Evolutionary conservation across 768 basidiomycete genomes (phyloP).

Genomic region (Lactifluus hygrophoroides): DNA sequence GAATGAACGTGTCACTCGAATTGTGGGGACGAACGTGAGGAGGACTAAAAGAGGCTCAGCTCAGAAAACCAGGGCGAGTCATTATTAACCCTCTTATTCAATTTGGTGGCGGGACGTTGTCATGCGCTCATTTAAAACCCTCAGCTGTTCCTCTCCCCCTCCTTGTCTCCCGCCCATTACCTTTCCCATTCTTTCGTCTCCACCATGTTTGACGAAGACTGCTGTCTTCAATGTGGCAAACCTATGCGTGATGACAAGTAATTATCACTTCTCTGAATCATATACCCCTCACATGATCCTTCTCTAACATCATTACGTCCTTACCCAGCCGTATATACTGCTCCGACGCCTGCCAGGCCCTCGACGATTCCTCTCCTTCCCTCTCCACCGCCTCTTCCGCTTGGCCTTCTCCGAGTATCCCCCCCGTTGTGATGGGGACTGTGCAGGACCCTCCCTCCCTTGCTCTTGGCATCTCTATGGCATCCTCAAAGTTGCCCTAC

Average conservation of each 20-base stretch:
- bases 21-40: conserved; percentile 1
- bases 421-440: conserved; percentile 1
- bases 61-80: conserved; percentile 14
- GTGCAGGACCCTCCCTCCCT: conserved; percentile 11
- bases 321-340: conserved; percentile 22
- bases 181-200: background rate
- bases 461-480: conserved; percentile 10
- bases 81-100: background rate
- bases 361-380: conserved; percentile 22
- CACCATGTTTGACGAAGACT: conserved; percentile 25
- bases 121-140: conserved; percentile 13
- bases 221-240: conserved; percentile 25
- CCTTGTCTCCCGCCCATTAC: conserved; percentile 1
- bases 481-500: conserved; percentile 15
- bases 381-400: conserved; percentile 22
- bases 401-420: conserved; percentile 19
- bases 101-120: conserved; percentile 5
- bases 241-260: conserved; percentile 19
- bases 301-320: conserved; percentile 18
- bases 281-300: conserved; percentile 14
- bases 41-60: background rate
- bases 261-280: conserved; percentile 5
- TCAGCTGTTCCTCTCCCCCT: background rate
- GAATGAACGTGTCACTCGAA: conserved; percentile 3
- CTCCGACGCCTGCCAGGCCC: conserved; percentile 20